A percentile compares a stretch with the other conserved stretches of the same genome.
Evolutionary conservation across 768 basidiomycete species (phyloP).

Genomic region (Lactarius pseudohatsudake): DNA sequence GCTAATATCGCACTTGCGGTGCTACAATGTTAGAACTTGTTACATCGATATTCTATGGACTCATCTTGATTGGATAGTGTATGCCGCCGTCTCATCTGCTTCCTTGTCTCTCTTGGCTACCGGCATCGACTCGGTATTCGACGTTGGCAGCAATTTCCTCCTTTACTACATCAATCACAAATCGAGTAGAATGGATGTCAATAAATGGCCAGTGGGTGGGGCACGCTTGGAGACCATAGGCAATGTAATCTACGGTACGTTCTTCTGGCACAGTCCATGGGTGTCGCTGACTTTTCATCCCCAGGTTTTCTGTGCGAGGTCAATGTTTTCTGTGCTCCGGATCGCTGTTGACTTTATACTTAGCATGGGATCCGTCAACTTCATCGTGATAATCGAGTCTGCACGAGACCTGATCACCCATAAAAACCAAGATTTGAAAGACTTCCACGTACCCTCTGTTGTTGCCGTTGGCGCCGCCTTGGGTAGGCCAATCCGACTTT

Average conservation of each 20-base stretch:
- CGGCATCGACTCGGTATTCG: conserved; percentile 83
- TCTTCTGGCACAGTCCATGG: conserved; percentile 21
- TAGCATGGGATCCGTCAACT: conserved; percentile 90
- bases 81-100: conserved; percentile 82
- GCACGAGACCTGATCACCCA: conserved; percentile 66
- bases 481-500: conserved; percentile 45
- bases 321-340: neutral
- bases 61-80: conserved; percentile 52
- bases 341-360: conserved; percentile 12
- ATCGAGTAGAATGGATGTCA: conserved; percentile 65
- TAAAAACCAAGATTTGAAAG: conserved; percentile 50
- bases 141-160: conserved; percentile 81
- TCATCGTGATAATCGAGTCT: conserved; percentile 89
- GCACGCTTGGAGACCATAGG: conserved; percentile 88
- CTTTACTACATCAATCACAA: conserved; percentile 78
- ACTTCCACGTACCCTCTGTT: conserved; percentile 80
- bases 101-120: conserved; percentile 90
- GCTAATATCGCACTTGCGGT: conserved; percentile 72
- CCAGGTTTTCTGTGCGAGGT: conserved; percentile 49
- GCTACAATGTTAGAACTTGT: conserved; percentile 56
- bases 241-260: conserved; percentile 77
- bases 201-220: conserved; percentile 92
- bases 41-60: neutral
- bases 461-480: conserved; percentile 82
- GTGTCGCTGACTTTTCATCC: neutral